These are phyloP conservation scores for Kluyveromyces marxianus DNA, from an alignment of 1,139 yeast genomes.

Conservation along the genomic window DNA sequence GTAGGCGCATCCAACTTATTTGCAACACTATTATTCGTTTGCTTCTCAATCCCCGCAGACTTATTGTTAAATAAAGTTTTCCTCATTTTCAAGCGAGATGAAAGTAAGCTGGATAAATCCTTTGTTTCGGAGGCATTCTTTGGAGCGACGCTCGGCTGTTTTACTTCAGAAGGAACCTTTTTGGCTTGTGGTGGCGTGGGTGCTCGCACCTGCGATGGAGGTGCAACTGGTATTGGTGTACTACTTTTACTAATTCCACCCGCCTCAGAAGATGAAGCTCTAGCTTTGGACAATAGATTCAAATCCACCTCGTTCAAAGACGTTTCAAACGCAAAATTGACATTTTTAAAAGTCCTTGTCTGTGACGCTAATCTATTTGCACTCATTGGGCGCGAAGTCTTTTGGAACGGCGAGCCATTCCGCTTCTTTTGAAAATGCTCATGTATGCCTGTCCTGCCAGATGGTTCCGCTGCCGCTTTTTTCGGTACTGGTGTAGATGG, in stretches of 20 bases:
- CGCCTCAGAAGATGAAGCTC: constrained; percentile 1
- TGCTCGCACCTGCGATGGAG: background rate
- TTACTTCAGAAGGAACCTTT: background rate
- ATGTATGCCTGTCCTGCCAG: background rate
- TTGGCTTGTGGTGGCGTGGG: background rate
- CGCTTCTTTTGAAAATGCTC: background rate
- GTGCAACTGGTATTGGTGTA: no score
- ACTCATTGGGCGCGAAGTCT: background rate
- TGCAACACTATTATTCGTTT: no score
- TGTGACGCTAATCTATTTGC: background rate
- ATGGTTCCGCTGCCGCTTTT: background rate
- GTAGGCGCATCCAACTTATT: no score
- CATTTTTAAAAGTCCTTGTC: background rate
- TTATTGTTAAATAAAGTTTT: background rate
- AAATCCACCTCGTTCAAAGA: constrained; percentile 3
- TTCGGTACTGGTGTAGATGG: background rate
- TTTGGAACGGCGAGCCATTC: background rate
- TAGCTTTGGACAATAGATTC: constrained; percentile 1
- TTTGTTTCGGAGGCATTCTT: background rate
- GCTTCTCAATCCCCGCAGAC: no score
- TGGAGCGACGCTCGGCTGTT: background rate
- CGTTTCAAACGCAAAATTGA: background rate
- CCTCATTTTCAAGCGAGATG: constrained; percentile 1
- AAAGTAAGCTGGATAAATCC: background rate
- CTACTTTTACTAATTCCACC: no score